Evolutionary conservation across 169 alveolate genomes (phyloP).

Genomic region (Blepharisma undulans): DNA sequence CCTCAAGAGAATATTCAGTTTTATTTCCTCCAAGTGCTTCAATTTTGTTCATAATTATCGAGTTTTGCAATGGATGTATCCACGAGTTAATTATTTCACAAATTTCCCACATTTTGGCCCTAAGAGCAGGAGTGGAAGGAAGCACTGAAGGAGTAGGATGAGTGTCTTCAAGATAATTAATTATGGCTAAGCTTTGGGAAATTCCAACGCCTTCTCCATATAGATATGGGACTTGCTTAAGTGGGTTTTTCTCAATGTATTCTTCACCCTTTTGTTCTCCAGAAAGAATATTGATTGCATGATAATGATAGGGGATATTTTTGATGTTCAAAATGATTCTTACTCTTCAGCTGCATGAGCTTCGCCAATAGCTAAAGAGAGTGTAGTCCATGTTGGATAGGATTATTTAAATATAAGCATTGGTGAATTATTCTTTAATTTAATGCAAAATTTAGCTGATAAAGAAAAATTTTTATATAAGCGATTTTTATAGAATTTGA

Average conservation of each 20-base stretch:
- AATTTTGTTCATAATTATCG: constrained; percentile 34
- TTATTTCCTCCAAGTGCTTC: constrained; percentile 45
- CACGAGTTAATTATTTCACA: constrained; percentile 64
- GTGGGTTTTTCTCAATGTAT: constrained; percentile 3
- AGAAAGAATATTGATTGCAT: constrained; percentile 42
- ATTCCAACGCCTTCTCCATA: constrained; percentile 42
- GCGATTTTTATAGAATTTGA: too few relatives aligned
- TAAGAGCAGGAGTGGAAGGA: constrained; percentile 44
- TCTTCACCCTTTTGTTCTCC: not conserved
- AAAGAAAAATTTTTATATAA: too few relatives aligned
- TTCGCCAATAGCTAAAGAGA: constrained; percentile 57
- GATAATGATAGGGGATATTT: constrained; percentile 46
- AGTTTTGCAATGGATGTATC: constrained; percentile 64
- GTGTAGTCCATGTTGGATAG: not conserved
- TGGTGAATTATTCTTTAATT: not conserved
- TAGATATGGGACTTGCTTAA: constrained; percentile 47
- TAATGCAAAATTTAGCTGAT: too few relatives aligned
- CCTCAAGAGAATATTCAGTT: constrained; percentile 50
- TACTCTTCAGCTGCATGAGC: constrained; percentile 68
- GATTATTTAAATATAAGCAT: not conserved
- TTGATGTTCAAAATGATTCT: constrained; percentile 55
- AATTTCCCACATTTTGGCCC: constrained; percentile 46
- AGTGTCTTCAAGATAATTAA: constrained; percentile 60
- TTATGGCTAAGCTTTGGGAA: constrained; percentile 56
- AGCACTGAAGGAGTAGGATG: constrained; percentile 50